These are phyloP conservation scores for Rhizopus arrhizus DNA, from an alignment of 371 early-diverging fungal genomes.

Conservation along the genomic window DNA sequence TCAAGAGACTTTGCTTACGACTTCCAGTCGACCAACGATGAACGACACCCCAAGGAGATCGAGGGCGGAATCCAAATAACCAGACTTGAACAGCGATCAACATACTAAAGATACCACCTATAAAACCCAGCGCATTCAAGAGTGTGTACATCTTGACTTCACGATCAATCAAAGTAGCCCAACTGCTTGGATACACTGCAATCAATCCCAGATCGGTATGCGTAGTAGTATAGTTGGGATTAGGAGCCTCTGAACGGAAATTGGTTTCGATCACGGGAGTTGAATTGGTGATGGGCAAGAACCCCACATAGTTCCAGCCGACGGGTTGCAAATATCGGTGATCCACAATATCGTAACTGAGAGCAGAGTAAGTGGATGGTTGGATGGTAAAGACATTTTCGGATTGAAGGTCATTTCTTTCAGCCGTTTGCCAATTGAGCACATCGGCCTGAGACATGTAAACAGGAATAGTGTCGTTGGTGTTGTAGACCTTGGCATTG, in stretches of 20 bases:
- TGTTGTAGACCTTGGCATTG: constrained; percentile 36
- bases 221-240: constrained; percentile 36
- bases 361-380: constrained; percentile 43
- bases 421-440: constrained; percentile 39
- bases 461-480: constrained; percentile 23
- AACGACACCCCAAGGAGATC: constrained; percentile 57
- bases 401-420: constrained; percentile 47
- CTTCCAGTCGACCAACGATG: constrained; percentile 54
- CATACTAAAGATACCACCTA: constrained; percentile 54
- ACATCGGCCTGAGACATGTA: constrained; percentile 35
- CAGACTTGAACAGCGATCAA: constrained; percentile 45
- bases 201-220: constrained; percentile 40
- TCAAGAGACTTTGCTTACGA: constrained; percentile 42
- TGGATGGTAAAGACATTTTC: constrained; percentile 38
- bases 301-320: constrained; percentile 56
- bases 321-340: constrained; percentile 46
- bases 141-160: constrained; percentile 55
- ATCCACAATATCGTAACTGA: constrained; percentile 43
- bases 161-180: constrained; percentile 26
- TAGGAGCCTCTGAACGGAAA: constrained; percentile 46
- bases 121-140: constrained; percentile 54
- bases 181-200: constrained; percentile 33
- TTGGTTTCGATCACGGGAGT: constrained; percentile 39
- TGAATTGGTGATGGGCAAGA: constrained; percentile 44
- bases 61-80: constrained; percentile 53